Percentiles rank a stretch among this genome's conserved stretches.
These are phyloP conservation scores for Symbiodinium pilosum DNA, from an alignment of 73 alveolate species.

Conservation along the genomic window DNA sequence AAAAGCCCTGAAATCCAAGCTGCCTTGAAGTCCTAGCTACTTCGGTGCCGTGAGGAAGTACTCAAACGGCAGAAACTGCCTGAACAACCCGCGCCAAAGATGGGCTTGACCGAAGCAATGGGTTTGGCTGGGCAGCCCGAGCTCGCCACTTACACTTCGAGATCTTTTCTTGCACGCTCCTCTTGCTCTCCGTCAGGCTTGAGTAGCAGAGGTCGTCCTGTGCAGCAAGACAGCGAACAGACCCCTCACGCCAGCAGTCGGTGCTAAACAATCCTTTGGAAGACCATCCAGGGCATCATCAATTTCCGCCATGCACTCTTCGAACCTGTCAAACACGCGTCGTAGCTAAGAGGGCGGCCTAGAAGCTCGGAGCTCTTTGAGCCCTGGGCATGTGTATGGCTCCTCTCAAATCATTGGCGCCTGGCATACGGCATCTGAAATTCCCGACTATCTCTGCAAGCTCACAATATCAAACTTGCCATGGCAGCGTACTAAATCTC, in stretches of 20 bases:
- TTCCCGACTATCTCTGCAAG: not conserved
- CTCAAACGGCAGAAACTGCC: constrained; percentile 94
- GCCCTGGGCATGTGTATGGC: constrained; percentile 38
- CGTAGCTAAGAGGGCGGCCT: not conserved
- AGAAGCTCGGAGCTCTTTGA: not conserved
- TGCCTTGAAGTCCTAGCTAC: no score
- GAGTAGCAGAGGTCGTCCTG: constrained; percentile 87
- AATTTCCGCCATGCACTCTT: constrained; percentile 49
- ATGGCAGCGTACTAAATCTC: constrained; percentile 40
- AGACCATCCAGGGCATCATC: constrained; percentile 81
- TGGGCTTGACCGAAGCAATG: not conserved
- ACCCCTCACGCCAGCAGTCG: not conserved
- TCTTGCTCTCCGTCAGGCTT: constrained; percentile 27
- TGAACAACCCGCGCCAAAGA: not conserved
- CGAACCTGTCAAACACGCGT: not conserved
- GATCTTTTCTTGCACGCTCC: constrained; percentile 71
- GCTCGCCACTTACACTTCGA: constrained; percentile 42
- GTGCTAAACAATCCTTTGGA: constrained; percentile 27
- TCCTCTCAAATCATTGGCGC: constrained; percentile 46
- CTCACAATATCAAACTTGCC: not conserved
- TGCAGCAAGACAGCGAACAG: not conserved
- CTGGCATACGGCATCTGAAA: not conserved
- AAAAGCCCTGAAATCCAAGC: no score
- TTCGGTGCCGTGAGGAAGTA: constrained; percentile 88
- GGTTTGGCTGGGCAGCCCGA: not conserved